Base-by-base conservation (phyloP, 805 yeast species). In the Cyberlindnera samutprakarnensis region DNA sequence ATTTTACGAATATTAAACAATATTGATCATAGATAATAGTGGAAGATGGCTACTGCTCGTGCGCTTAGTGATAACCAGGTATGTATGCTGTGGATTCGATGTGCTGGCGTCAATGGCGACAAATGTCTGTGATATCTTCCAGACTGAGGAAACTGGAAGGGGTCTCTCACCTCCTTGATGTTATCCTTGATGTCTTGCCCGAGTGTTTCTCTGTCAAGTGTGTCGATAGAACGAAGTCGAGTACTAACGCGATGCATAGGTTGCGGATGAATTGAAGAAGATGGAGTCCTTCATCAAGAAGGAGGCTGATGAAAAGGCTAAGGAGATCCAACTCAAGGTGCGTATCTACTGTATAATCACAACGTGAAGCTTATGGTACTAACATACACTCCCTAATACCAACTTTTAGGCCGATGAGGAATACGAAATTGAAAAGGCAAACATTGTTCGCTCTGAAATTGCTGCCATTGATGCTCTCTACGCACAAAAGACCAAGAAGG, bases 241-340 rank as follows among this genome's bases (percentile, higher is more conserved):
- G n/a, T n/a, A n/a, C n/a, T n/a, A n/a, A n/a, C n/a, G n/a, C n/a
- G n/a, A n/a, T n/a, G n/a, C n/a, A 26, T 27, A 88, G 87, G 97
- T 90, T 47, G 87, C 82, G 54, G 86, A 86, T 49, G 98, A 92
- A 69, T 83, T 92, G 62, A 78, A 79, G 59, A 92, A 92, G 70
- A 92, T 92, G 96, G 95, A 90, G 59, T 88, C 94, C 56, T 92
- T 92, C 78, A 92, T 92, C 73, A 85, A 82, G 66, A 92, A 90
- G 74, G 99, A 92, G 67, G 99, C 99, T 24, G 94, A 88, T 53
- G 99, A 92, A 62, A 92, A 92, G 67, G 96, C 97, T 46, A 85
- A 84, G 59, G 99, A 92, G 63, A 87, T 92, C 55, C 78, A 72
- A 57, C 70, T 92, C 52, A 94, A 92, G 68, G 64, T 59, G 33